These are phyloP conservation scores for Obba rivulosa DNA, from an alignment of 768 basidiomycete genomes.

Conservation along the genomic window DNA sequence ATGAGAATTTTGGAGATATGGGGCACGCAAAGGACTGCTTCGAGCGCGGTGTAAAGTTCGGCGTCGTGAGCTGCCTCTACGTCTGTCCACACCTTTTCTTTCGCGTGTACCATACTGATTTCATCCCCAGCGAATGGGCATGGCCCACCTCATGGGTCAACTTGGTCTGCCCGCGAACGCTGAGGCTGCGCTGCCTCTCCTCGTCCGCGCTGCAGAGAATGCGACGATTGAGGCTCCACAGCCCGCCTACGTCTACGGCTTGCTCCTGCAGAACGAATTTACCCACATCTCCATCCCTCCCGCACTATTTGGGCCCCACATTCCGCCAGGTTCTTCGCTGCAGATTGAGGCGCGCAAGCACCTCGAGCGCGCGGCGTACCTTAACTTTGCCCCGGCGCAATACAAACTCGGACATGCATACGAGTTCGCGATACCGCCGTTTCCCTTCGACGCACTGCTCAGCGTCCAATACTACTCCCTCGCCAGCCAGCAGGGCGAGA, in stretches of 20 bases:
- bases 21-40: slow-evolving; percentile 79
- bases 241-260: slow-evolving; percentile 84
- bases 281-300: slow-evolving; percentile 52
- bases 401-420: slow-evolving; percentile 92
- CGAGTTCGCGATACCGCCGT: slow-evolving; percentile 84
- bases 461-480: slow-evolving; percentile 87
- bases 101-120: slow-evolving; percentile 7
- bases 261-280: slow-evolving; percentile 83
- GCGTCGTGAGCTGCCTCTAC: slow-evolving; percentile 78
- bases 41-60: slow-evolving; percentile 69
- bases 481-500: slow-evolving; percentile 80
- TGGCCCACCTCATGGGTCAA: slow-evolving; percentile 89
- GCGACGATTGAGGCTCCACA: slow-evolving; percentile 76
- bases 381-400: slow-evolving; percentile 81
- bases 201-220: slow-evolving; percentile 72
- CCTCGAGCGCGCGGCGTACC: slow-evolving; percentile 80
- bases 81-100: slow-evolving; percentile 26
- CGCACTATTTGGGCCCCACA: slow-evolving; percentile 46
- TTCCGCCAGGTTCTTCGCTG: slow-evolving; percentile 44
- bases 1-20: slow-evolving; percentile 80
- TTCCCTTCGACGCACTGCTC: slow-evolving; percentile 82
- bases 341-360: slow-evolving; percentile 65
- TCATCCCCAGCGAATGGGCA: slow-evolving; percentile 73
- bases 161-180: slow-evolving; percentile 56
- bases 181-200: slow-evolving; percentile 58